Base-by-base conservation (phyloP, 371 early-diverging fungal species). In the Mucor irregularis region DNA sequence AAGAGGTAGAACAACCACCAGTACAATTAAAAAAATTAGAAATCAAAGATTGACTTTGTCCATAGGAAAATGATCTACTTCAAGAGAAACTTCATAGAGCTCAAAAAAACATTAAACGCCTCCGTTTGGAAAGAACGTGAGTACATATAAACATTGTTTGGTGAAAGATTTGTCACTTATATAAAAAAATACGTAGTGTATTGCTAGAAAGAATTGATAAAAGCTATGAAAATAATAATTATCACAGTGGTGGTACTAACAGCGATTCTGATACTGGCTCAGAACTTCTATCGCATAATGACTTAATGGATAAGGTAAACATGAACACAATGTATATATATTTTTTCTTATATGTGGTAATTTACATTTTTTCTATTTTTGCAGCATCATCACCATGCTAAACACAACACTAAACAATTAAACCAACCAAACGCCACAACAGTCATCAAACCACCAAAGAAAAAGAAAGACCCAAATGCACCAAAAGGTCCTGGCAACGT, bases 401-500 rank as follows among this genome's bases (percentile, higher is more conserved):
- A 37, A 42, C 39, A 25, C 17, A 13, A 45, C 11, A 45, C 35
- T 11, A 33, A 44, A 24, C 44, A 34, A 45, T 16, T 14, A n/a
- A n/a, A n/a, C 3, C 25, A 53, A 45, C 17, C 16, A 31, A 37
- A 50, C 14, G 26, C 21, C 6, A 35, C 38, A 6, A 46, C 55
- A 24, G 38, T 49, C 30, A 51, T 51, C 11, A 71, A 75, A 31
- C 49, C 69, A 8, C 76, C 70, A 17, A 68, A 61, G 33, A 71
- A 68, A 44, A 76, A 77, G 38, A 78, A 73, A 43, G 87, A 87
- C 61, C 87, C 87, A 16, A 84, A 85, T 57, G 87, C 87, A 10
- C 87, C 87, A 17, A 82, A 81, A 69, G 74, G 85, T 0, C 84
- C 85, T 13, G 81, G 83, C 25, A 87, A 87, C 58, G 87, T 84